Base-by-base conservation (phyloP, 768 basidiomycete species). In the Russula dissimulans region DNA sequence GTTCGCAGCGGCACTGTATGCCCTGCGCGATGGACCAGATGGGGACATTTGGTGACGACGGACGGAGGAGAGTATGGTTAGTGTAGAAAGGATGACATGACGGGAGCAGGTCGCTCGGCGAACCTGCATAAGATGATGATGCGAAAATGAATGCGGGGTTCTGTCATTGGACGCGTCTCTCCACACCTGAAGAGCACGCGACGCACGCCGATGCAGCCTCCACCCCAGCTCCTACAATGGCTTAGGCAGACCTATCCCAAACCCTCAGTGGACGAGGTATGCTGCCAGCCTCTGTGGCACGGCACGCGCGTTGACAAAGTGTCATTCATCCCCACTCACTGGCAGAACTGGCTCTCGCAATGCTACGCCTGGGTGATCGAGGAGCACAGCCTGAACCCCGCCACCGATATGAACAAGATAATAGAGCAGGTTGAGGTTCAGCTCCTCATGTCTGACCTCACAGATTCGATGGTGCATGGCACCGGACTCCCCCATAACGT, bases 281-380 rank as follows among this genome's bases (percentile, higher is more conserved):
- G 78, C 4, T 70, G n/a, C 31, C 39, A 14, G 5, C 31, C 9
- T 9, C 46, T 38, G n/a, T 17, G 17, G n/a, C 11, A 7, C 14
- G 46, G 22, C 5, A 6, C 14, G 45, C 31, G 29, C 32, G 22
- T 47, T 59, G 26, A 59, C 44, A 11, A 51, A 6, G 22, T 38
- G 18, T 56, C 17, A 31, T 50, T 49, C 38, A 10, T 54, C 65
- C 18, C 43, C 55, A 41, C 59, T 12, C 22, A 26, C 22, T 26
- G 22, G 22, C 22, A 90, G 88, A 83, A 83, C 69, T 92, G 90
- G 90, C 79, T 91, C 11, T 75, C 81, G 45, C 84, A 78, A 32
- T 92, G 91, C 66, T 85, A 82, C 65, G 73, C 76, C 29, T 90
- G 86, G 86, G 72, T 89, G 34, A 67, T 73, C 22, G 71, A 70